Conservation (phyloP, 1,284 basidiomycete species). For the Cystobasidiaceae sp. region DNA sequence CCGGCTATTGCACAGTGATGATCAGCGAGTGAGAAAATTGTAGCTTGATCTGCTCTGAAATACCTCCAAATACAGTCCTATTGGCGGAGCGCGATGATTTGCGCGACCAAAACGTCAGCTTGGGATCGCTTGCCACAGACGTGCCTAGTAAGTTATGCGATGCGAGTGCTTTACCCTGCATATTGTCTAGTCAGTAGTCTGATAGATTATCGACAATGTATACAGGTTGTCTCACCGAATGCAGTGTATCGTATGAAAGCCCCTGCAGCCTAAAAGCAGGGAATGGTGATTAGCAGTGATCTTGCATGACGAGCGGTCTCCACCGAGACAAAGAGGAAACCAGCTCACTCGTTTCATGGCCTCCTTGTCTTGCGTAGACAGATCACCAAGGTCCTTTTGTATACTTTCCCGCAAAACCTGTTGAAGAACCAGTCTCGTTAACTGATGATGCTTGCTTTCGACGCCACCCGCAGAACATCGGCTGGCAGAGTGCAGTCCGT, state of each 20-base stretch:
- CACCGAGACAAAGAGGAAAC: background rate
- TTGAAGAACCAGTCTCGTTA: no score
- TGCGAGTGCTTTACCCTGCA: no score
- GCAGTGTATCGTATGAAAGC: slow-evolving; percentile 26
- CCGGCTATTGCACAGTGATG: background rate
- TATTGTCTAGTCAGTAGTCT: background rate
- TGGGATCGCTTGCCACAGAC: no score
- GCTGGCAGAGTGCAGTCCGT: background rate
- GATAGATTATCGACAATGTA: background rate
- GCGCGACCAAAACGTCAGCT: no score
- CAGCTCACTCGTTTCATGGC: slow-evolving; percentile 20
- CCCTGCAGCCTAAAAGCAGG: background rate
- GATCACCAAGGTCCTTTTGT: slow-evolving; percentile 19
- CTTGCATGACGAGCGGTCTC: background rate
- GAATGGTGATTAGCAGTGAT: background rate
- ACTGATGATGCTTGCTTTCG: background rate
- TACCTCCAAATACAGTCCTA: no score
- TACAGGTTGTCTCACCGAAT: background rate
- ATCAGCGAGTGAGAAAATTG: background rate
- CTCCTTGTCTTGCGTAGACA: slow-evolving; percentile 25
- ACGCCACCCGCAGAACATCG: no score
- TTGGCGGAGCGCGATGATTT: no score
- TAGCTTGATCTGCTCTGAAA: background rate
- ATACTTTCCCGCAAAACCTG: slow-evolving; percentile 26
- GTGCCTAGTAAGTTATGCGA: no score